A percentile compares a stretch with the other conserved stretches of the same genome.
Conservation (phyloP, 2,329 filamentous ascomycete species). For the Monosporascus sp. region DNA sequence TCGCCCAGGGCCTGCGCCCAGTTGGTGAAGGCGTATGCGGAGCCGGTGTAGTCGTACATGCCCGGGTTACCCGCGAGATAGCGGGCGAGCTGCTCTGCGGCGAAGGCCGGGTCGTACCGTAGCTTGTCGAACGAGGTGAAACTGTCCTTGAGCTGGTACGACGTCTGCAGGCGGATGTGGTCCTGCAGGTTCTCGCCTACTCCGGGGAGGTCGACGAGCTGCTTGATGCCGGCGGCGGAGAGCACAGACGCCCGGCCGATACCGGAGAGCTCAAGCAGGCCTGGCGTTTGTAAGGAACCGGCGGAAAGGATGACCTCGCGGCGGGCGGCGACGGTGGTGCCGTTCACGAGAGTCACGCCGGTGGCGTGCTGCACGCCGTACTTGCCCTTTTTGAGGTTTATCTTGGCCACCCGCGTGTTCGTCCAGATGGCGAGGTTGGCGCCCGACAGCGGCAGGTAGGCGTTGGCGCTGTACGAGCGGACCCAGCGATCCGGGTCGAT, state of each 20-base stretch:
- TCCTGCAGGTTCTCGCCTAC: conserved; percentile 48
- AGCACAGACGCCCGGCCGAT: conserved; percentile 46
- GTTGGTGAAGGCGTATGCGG: too few species aligned
- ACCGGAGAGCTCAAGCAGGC: conserved; percentile 56
- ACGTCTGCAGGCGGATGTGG: conserved; percentile 18
- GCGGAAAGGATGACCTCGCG: conserved; percentile 55
- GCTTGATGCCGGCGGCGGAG: conserved; percentile 34
- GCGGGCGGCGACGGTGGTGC: conserved; percentile 25
- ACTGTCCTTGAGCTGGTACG: neutral
- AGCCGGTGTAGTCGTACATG: too few species aligned
- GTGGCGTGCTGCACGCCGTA: conserved; percentile 23
- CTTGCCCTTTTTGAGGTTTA: conserved; percentile 34
- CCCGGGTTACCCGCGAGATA: too few species aligned
- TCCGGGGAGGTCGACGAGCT: conserved; percentile 36
- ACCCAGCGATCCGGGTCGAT: conserved; percentile 27
- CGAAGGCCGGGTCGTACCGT: too few species aligned
- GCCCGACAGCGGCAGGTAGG: conserved; percentile 34
- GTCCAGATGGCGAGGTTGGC: conserved; percentile 43
- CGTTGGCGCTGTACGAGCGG: conserved; percentile 36
- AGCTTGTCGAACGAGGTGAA: neutral
- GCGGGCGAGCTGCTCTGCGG: too few species aligned
- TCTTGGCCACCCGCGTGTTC: conserved; percentile 38
- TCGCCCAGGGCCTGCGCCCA: too few species aligned
- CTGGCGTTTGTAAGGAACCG: conserved; percentile 52
- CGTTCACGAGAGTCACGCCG: conserved; percentile 34